Conservation (phyloP, 2,329 filamentous ascomycete species). For the Calonectria multiphialidica region DNA sequence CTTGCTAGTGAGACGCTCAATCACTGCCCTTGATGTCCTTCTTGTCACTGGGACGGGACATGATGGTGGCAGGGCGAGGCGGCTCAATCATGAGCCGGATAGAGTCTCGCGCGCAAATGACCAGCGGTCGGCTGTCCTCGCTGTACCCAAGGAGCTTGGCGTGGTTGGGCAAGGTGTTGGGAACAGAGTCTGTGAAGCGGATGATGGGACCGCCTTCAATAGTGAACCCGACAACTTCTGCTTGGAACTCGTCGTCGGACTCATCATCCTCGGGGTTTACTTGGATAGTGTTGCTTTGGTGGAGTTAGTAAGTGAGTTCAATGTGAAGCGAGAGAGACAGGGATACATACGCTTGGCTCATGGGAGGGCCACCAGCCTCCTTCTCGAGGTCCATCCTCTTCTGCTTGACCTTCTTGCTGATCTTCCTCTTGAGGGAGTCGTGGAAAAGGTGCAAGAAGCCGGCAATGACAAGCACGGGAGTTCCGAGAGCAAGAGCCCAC, state of each 20-base stretch:
- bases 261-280: slow-evolving; percentile 48
- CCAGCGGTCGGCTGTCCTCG: slow-evolving; percentile 50
- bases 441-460: slow-evolving; percentile 64
- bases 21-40: slow-evolving; percentile 23
- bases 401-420: slow-evolving; percentile 46
- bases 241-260: slow-evolving; percentile 47
- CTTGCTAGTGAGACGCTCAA: neutral
- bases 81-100: slow-evolving; percentile 47
- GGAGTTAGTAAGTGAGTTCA: slow-evolving; percentile 24
- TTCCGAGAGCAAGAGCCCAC: slow-evolving; percentile 71
- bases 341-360: slow-evolving; percentile 58
- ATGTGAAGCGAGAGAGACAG: neutral
- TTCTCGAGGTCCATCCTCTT: slow-evolving; percentile 41
- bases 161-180: slow-evolving; percentile 45
- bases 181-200: slow-evolving; percentile 53
- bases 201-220: slow-evolving; percentile 60
- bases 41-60: slow-evolving; percentile 21
- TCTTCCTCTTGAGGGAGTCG: slow-evolving; percentile 50
- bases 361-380: slow-evolving; percentile 47
- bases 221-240: slow-evolving; percentile 58
- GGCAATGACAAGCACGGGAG: slow-evolving; percentile 70
- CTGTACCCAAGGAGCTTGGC: slow-evolving; percentile 53
- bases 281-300: slow-evolving; percentile 51
- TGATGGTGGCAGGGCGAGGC: slow-evolving; percentile 18
- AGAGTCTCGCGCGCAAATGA: slow-evolving; percentile 52